Base-by-base conservation (phyloP, 306 rosid species). In the Pterocarpus macrocarpus region DNA sequence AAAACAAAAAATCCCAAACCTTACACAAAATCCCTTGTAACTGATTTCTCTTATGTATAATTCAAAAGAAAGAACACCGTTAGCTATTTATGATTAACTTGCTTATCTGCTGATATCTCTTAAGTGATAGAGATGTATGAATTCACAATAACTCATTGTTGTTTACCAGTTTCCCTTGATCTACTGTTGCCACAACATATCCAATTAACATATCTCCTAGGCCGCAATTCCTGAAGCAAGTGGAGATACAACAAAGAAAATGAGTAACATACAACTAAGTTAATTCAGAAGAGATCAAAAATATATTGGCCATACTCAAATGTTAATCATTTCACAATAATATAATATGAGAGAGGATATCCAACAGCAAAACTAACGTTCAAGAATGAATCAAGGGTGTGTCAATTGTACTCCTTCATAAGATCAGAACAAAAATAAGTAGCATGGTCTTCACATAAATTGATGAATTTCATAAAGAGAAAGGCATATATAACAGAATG, bases 191-290 rank as follows among this genome's bases (percentile, higher is more conserved):
- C 89, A 79, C 86, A 83, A 83, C 71, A 80, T 83, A 80, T 84
- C 85, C 86, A 80, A 82, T 88, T 83, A 81, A 82, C 89, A 86
- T 86, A 88, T 88, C 84, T 86, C 85, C 98, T 94, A 94, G 3
- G 97, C 86, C 87, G 97, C 94, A 82, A 92, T 92, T 87, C 97
- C 98, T 94, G 91, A 88, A 82, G 38, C 81, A 82, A 86, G 17
- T 32, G 38, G 67, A 64, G 69, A 75, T 28, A 33, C 49, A 56
- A 16, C 70, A 80, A 72, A 75, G 57, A 45, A 80, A 62, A 69
- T 61, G 64, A 75, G 64, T 74, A 44, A 49, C 35, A 64, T 57
- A 44, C 16, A 64, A 65, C 1, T 28, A 39, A 73, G 30, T 70
- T 66, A 47, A 39, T 64, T 64, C 35, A 61, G 52, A 72, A 73